phyloP scores from a whole-genome alignment of 1,139 yeast species.

The Magnusiomyces magnusii region DNA sequence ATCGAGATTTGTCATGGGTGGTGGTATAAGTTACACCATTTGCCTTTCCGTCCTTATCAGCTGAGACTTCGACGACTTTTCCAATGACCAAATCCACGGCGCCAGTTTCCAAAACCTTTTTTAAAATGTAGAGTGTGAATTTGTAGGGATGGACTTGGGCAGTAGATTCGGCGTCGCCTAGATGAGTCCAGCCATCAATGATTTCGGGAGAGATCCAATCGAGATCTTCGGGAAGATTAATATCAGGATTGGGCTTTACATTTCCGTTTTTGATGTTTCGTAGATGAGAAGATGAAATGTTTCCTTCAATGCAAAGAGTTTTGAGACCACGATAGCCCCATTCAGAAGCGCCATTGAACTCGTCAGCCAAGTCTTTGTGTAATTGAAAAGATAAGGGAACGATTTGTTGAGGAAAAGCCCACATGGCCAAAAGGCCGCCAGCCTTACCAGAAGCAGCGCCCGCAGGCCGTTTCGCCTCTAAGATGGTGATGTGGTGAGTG shows the following conservation, averaged over 20 bases:
- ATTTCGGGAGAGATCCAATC: slow-evolving; percentile 72
- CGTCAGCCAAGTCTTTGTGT: slow-evolving; percentile 74
- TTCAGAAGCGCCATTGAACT: slow-evolving; percentile 69
- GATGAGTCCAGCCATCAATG: slow-evolving; percentile 64
- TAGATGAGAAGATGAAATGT: slow-evolving; percentile 36
- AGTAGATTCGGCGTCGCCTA: slow-evolving; percentile 84
- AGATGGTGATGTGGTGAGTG: slow-evolving; percentile 73
- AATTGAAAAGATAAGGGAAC: slow-evolving; percentile 82
- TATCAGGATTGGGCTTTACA: slow-evolving; percentile 6
- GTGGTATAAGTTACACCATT: slow-evolving; percentile 21
- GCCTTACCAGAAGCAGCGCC: slow-evolving; percentile 99
- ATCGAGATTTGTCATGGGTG: neutral
- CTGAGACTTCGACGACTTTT: slow-evolving; percentile 57
- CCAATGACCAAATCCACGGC: slow-evolving; percentile 82
- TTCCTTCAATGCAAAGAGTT: slow-evolving; percentile 84
- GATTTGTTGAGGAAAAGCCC: slow-evolving; percentile 96
- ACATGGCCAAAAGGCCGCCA: slow-evolving; percentile 85
- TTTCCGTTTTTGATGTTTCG: slow-evolving; percentile 12
- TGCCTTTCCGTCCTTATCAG: slow-evolving; percentile 22
- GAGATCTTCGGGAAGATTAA: slow-evolving; percentile 56
- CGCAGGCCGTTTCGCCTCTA: slow-evolving; percentile 88
- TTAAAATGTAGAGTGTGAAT: slow-evolving; percentile 73
- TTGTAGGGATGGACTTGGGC: slow-evolving; percentile 97
- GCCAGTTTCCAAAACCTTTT: slow-evolving; percentile 75
- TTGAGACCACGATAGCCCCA: slow-evolving; percentile 93